These are phyloP conservation scores for Cymbopogon flexuosus DNA, from an alignment of 202 grass and related monocot genomes.

Conservation along the genomic window DNA sequence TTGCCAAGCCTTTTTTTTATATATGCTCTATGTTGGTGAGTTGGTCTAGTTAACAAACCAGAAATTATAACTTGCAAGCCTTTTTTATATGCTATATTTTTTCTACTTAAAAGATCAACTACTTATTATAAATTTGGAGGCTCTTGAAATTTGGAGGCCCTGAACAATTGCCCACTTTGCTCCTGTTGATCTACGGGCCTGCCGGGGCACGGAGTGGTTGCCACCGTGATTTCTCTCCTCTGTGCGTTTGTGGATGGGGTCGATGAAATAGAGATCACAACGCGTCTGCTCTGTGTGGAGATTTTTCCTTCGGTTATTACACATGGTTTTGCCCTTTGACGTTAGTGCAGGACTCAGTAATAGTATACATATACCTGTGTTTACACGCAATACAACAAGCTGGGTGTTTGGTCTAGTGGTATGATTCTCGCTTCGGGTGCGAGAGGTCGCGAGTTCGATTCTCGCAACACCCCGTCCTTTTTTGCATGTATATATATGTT, in stretches of 20 bases:
- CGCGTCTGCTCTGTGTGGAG: background rate
- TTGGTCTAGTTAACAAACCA: too few relatives aligned
- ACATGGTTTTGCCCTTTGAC: too few relatives aligned
- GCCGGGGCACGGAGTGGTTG: too few relatives aligned
- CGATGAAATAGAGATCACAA: background rate
- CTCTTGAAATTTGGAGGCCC: background rate
- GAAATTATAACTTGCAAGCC: too few relatives aligned
- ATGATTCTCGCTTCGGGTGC: constrained; percentile 88
- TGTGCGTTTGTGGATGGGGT: background rate
- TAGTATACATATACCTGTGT: background rate
- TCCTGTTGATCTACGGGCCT: too few relatives aligned
- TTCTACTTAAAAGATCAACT: too few relatives aligned
- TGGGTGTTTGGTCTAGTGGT: constrained; percentile 86
- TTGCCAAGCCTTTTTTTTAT: too few relatives aligned
- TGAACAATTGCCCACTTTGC: constrained; percentile 33
- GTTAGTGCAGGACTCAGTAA: background rate
- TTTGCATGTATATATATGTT: too few relatives aligned
- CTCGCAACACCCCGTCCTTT: constrained; percentile 52
- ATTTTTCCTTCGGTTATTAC: background rate
- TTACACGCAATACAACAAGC: background rate
- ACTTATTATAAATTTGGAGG: background rate
- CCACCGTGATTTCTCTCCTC: background rate
- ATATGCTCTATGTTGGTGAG: too few relatives aligned
- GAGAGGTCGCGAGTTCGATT: constrained; percentile 88
- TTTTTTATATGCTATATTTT: too few relatives aligned